phyloP scores from a whole-genome alignment of 73 alveolate species.

The Tetrahymena malaccensis region DNA sequence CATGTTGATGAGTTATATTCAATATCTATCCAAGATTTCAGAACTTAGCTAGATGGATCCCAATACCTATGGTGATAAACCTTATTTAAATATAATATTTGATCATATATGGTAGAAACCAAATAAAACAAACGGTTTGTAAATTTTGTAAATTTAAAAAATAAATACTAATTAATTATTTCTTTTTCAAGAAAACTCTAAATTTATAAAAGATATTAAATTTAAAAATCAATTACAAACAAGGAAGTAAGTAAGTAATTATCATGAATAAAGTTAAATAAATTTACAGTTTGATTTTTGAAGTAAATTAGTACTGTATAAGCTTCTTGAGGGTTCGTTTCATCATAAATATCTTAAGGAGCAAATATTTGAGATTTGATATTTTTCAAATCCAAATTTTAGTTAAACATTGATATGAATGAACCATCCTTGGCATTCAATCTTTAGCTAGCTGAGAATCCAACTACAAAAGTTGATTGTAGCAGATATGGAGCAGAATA shows the following conservation, averaged over 20 bases:
- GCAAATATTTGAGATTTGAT: neutral
- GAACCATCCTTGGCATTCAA: neutral
- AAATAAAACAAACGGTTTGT: no score
- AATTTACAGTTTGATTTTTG: neutral
- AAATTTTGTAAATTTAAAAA: no score
- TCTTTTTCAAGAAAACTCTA: no score
- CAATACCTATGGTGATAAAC: neutral
- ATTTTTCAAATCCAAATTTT: neutral
- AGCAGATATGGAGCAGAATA: neutral
- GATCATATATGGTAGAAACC: no score
- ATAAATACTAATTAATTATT: no score
- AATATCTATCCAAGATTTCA: neutral
- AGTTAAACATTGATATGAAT: neutral
- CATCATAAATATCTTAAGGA: neutral
- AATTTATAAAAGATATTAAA: no score
- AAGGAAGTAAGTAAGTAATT: no score
- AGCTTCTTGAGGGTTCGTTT: neutral
- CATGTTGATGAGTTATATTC: neutral
- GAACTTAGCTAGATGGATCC: neutral
- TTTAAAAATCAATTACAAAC: no score
- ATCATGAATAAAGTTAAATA: no score
- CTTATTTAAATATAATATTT: no score
- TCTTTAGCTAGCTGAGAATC: neutral
- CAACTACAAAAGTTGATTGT: neutral
- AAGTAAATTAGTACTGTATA: neutral